Evolutionary conservation across 1,284 basidiomycete genomes (phyloP).

Genomic region (Mycosarcoma mackinlayi): DNA sequence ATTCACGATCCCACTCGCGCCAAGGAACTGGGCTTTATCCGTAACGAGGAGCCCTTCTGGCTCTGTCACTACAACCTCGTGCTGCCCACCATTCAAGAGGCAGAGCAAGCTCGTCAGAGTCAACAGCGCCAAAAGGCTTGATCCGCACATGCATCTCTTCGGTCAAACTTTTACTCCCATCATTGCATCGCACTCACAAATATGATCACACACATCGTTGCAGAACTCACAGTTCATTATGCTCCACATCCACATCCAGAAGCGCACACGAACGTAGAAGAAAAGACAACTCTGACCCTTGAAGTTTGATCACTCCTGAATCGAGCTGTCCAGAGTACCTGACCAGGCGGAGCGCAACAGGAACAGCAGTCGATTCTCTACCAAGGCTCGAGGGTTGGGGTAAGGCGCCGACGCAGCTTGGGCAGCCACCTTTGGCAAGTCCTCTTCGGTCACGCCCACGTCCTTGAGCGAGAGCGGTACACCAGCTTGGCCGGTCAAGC

Average conservation of each 20-base stretch:
- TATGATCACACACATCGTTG: neutral
- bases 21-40: slow-evolving; percentile 1
- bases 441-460: slow-evolving; percentile 71
- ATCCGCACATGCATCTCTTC: too few relatives aligned
- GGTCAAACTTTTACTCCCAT: too few relatives aligned
- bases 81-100: slow-evolving; percentile 5
- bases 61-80: slow-evolving; percentile 9
- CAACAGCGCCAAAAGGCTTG: neutral
- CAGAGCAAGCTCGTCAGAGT: slow-evolving; percentile 4
- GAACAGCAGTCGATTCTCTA: slow-evolving; percentile 67
- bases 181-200: neutral
- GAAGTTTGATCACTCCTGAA: slow-evolving; percentile 7
- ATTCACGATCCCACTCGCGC: slow-evolving; percentile 12
- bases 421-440: slow-evolving; percentile 71
- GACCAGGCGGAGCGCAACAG: slow-evolving; percentile 7
- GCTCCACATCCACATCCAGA: too few relatives aligned
- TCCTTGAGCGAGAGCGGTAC: slow-evolving; percentile 70
- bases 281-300: too few relatives aligned
- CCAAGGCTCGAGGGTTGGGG: slow-evolving; percentile 71
- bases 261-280: too few relatives aligned
- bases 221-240: too few relatives aligned
- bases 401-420: slow-evolving; percentile 70
- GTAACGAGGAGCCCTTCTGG: slow-evolving; percentile 9
- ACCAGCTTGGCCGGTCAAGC: slow-evolving; percentile 69
- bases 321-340: slow-evolving; percentile 3